phyloP scores from a whole-genome alignment of 179 eudicot species.

The Sideroxylon spinosum region DNA sequence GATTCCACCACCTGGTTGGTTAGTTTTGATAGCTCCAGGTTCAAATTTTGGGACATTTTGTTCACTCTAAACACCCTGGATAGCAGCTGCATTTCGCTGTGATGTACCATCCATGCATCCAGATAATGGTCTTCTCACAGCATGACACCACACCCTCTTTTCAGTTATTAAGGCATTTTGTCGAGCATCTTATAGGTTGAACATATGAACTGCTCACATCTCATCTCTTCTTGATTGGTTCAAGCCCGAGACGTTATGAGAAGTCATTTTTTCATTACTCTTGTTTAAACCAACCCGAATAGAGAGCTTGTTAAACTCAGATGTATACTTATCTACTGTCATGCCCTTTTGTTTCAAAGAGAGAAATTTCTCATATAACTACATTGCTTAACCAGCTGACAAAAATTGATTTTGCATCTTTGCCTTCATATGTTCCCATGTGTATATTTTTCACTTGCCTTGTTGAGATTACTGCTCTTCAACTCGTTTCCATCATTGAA shows the following conservation, averaged over 20 bases:
- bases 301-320: conserved; percentile 11
- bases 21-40: background rate
- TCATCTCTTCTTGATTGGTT: background rate
- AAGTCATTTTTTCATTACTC: conserved; percentile 12
- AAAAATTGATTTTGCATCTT: conserved; percentile 12
- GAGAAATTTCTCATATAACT: conserved; percentile 16
- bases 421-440: conserved; percentile 10
- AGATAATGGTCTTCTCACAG: background rate
- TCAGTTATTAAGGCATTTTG: background rate
- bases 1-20: background rate
- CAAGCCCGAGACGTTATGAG: conserved; percentile 15
- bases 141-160: background rate
- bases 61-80: background rate
- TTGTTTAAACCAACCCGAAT: conserved; percentile 11
- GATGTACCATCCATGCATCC: too few relatives aligned
- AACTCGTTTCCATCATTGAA: too few relatives aligned
- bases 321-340: conserved; percentile 10
- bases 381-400: conserved; percentile 14
- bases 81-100: background rate
- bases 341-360: background rate
- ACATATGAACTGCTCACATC: conserved; percentile 1
- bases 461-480: background rate
- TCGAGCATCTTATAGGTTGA: background rate
- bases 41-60: background rate
- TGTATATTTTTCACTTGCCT: conserved; percentile 7